Percentiles rank a stretch among this genome's conserved stretches.
phyloP scores from a whole-genome alignment of 495 filamentous ascomycete genomes.

The Podospora australis region DNA sequence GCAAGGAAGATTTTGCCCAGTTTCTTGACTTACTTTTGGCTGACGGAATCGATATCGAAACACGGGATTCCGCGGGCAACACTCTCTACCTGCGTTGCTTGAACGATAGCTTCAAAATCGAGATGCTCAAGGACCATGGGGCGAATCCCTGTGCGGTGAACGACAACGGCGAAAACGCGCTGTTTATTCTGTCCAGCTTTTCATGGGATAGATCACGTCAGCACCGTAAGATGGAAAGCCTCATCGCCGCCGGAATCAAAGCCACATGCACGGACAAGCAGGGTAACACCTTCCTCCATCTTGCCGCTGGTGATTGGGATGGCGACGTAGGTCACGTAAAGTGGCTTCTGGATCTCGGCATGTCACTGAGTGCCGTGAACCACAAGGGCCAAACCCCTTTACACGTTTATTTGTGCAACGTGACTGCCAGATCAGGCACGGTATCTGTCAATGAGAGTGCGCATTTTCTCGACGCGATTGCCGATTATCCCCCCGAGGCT shows the following conservation, averaged over 20 bases:
- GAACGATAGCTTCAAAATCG: background rate
- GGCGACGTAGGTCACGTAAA: background rate
- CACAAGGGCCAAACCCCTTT: background rate
- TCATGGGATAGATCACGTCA: background rate
- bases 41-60: background rate
- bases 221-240: background rate
- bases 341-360: constrained; percentile 12
- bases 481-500: background rate
- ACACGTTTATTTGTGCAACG: background rate
- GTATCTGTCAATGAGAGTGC: background rate
- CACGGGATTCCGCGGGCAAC: background rate
- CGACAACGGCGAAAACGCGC: background rate
- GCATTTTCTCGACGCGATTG: background rate
- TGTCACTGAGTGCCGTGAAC: constrained; percentile 8
- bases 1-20: background rate
- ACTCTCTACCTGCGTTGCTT: background rate
- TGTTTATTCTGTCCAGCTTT: background rate
- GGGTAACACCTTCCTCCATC: background rate
- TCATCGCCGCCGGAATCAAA: background rate
- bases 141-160: background rate
- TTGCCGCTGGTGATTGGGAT: background rate
- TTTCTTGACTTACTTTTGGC: background rate
- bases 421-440: background rate
- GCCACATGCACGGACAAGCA: background rate
- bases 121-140: background rate